phyloP scores from a whole-genome alignment of 257 asterid species.

The Forsythia suspensa region DNA sequence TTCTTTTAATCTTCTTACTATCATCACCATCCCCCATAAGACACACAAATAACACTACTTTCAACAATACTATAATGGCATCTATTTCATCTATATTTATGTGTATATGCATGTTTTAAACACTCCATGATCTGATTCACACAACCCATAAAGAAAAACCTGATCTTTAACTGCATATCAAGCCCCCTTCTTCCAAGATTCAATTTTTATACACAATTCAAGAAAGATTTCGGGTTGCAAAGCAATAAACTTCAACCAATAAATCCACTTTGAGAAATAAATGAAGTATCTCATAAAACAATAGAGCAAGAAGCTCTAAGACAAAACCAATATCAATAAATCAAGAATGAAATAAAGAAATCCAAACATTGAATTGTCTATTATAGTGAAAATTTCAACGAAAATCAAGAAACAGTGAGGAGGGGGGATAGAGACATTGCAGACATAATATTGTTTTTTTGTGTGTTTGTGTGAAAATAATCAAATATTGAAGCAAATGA shows the following conservation, averaged over 20 bases:
- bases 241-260: slow-evolving; percentile 1
- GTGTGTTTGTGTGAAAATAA: not conserved
- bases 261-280: not conserved
- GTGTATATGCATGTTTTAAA: slow-evolving; percentile 33
- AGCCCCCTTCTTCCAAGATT: slow-evolving; percentile 30
- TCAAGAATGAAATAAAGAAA: not conserved
- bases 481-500: slow-evolving; percentile 11
- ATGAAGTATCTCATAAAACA: not conserved
- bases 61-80: not conserved
- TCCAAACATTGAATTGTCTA: not conserved
- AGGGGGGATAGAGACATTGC: slow-evolving; percentile 8
- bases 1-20: slow-evolving; percentile 32
- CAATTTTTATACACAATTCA: slow-evolving; percentile 18
- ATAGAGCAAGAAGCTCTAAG: slow-evolving; percentile 3
- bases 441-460: slow-evolving; percentile 4
- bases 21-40: slow-evolving; percentile 55
- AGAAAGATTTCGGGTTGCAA: slow-evolving; percentile 3
- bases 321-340: not conserved
- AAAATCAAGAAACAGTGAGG: no score
- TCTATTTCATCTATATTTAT: slow-evolving; percentile 23
- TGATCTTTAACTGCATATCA: slow-evolving; percentile 50
- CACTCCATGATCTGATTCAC: slow-evolving; percentile 40
- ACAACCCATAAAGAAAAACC: slow-evolving; percentile 39
- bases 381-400: not conserved
- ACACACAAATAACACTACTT: slow-evolving; percentile 12